Base-by-base conservation (phyloP, 768 basidiomycete species). In the Phlegmacium glaucopus region DNA sequence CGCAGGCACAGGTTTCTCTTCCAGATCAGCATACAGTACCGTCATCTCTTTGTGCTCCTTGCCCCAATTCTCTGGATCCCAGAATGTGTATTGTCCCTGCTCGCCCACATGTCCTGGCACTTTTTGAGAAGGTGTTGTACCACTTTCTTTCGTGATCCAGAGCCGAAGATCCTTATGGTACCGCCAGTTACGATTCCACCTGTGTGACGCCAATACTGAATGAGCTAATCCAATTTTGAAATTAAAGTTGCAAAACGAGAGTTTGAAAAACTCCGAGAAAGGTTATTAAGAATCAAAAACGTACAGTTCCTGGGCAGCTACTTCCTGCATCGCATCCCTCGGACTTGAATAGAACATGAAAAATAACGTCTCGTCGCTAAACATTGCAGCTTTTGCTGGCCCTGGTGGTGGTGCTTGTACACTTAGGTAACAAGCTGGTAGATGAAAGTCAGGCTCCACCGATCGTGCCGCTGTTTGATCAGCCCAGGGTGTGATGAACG, bases 271-370 rank as follows among this genome's bases (percentile, higher is more conserved):
- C 39, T 39, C 27, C 17, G 45, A 40, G 25, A 9, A 28, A 15
- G 15, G 39, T 44, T 11, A 46, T 39, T 42, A 44, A 26, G 15
- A 32, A 45, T 45, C 15, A 35, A 41, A 42, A 3, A 83, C 90
- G 67, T 69, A 95, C 92, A 98, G 74, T 72, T 97, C 94, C 64
- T 92, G 88, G 39, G 92, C 93, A 12, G 94, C 94, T 42, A 93
- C 80, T 68, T 98, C 94, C 66, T 98, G 94, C 45, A 95, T 72
- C 34, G 87, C 85, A 70, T 98, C 94, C 60, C 90, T 75, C 48
- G 94, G 92, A 67, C 83, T 85, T 47, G 91, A 84, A 71, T 97
- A 98, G 76, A 98, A 98, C 82, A 95, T 94, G 77, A 91, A 95
- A 70, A 98, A 96, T 22, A 98, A 72, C 12, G 94, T 96, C 69